Percentiles rank a stretch among this genome's conserved stretches.
Conservation (phyloP, 2,329 filamentous ascomycete species). For the Cryphonectria japonica region DNA sequence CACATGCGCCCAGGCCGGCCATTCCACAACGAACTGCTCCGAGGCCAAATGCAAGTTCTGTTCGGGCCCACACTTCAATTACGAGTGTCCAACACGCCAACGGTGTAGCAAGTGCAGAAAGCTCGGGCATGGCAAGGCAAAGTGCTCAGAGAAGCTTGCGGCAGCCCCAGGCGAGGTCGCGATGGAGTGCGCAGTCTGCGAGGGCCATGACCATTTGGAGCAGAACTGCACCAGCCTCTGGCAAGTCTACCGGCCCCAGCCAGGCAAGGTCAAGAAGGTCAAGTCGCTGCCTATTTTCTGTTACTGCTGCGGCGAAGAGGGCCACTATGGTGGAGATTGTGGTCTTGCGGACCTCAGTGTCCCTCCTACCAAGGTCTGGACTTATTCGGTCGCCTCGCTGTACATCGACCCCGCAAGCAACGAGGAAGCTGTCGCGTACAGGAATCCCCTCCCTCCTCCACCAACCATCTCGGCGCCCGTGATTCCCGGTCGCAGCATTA, state of each 20-base stretch:
- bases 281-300: slow-evolving; percentile 55
- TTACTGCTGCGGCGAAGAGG: slow-evolving; percentile 56
- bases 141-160: slow-evolving; percentile 61
- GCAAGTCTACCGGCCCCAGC: slow-evolving; percentile 55
- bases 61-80: slow-evolving; percentile 50
- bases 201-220: slow-evolving; percentile 60
- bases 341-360: slow-evolving; percentile 31
- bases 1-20: slow-evolving; percentile 54
- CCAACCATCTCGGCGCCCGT: slow-evolving; percentile 28
- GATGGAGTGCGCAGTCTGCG: slow-evolving; percentile 63
- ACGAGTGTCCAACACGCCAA: slow-evolving; percentile 53
- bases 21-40: slow-evolving; percentile 51
- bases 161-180: slow-evolving; percentile 48
- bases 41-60: slow-evolving; percentile 54
- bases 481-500: slow-evolving; percentile 37
- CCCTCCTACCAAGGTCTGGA: slow-evolving; percentile 52
- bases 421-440: slow-evolving; percentile 43
- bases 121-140: slow-evolving; percentile 57
- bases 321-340: slow-evolving; percentile 64
- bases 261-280: slow-evolving; percentile 51
- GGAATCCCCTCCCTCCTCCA: slow-evolving; percentile 23
- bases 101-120: slow-evolving; percentile 65
- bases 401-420: slow-evolving; percentile 54
- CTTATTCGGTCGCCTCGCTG: slow-evolving; percentile 49
- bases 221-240: slow-evolving; percentile 63